Evolutionary conservation across 1,139 yeast species (phyloP).

Genomic region (Magnusiomyces fungicola): DNA sequence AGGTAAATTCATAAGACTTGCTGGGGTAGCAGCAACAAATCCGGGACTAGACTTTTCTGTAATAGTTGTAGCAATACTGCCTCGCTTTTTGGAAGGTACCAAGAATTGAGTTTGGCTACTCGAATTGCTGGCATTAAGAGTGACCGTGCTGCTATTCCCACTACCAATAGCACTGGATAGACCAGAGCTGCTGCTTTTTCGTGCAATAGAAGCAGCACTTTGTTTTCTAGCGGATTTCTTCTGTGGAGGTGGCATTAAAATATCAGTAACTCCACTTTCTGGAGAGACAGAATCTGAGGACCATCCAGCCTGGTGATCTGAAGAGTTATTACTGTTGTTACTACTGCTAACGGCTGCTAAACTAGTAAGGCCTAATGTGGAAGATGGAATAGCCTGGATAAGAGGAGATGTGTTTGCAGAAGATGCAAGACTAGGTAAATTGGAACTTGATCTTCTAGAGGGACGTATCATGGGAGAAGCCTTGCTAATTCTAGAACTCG

Average conservation of each 20-base stretch:
- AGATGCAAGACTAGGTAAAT: conserved; percentile 11
- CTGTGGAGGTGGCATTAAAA: conserved; percentile 27
- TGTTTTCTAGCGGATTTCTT: conserved; percentile 15
- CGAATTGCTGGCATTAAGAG: conserved; percentile 5
- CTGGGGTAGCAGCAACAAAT: conserved; percentile 32
- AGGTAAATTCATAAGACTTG: conserved; percentile 38
- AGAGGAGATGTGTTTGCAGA: conserved; percentile 18
- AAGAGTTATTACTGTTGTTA: conserved; percentile 20
- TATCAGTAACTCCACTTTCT: conserved; percentile 26
- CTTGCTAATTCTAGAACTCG: conserved; percentile 18
- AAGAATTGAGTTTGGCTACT: neutral
- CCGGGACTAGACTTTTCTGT: conserved; percentile 7
- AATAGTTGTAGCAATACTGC: neutral
- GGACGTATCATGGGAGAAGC: conserved; percentile 22
- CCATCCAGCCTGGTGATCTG: conserved; percentile 17
- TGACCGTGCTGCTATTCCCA: neutral
- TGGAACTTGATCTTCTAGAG: conserved; percentile 15
- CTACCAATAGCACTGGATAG: neutral
- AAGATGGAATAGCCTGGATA: conserved; percentile 14
- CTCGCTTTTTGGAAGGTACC: neutral
- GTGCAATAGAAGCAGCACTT: neutral
- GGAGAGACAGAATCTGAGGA: conserved; percentile 23
- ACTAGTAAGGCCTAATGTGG: conserved; percentile 14
- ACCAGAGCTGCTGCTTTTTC: conserved; percentile 19
- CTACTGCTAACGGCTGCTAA: conserved; percentile 3